Percentiles rank a stretch among this genome's conserved stretches.
These are phyloP conservation scores for Venustampulla echinocandica DNA, from an alignment of 495 filamentous ascomycete genomes.

Conservation along the genomic window DNA sequence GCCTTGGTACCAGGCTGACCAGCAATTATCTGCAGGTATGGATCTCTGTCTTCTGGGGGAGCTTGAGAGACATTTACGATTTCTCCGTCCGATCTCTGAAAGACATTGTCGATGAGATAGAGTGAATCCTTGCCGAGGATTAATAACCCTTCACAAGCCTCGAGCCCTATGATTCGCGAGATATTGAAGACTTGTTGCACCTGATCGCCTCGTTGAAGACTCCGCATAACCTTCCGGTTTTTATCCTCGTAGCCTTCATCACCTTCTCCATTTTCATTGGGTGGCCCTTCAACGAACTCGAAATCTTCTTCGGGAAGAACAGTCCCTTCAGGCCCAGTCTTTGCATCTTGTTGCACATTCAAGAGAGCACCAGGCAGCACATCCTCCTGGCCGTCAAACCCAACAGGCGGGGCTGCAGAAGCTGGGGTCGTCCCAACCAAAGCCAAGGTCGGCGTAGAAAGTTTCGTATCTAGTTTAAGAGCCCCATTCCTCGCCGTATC, in stretches of 20 bases:
- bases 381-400: conserved; percentile 16
- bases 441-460: conserved; percentile 13
- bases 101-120: conserved; percentile 91
- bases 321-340: conserved; percentile 26
- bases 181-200: conserved; percentile 95
- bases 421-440: conserved; percentile 2
- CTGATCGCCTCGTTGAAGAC: conserved; percentile 79
- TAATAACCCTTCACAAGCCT: conserved; percentile 83
- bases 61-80: conserved; percentile 95
- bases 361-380: conserved; percentile 4
- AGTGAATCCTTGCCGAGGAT: conserved; percentile 88
- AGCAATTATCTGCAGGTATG: conserved; percentile 87
- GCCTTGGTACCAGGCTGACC: conserved; percentile 68
- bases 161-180: conserved; percentile 84
- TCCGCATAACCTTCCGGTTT: conserved; percentile 94
- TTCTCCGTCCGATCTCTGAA: conserved; percentile 88
- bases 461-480: conserved; percentile 36
- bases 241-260: conserved; percentile 90
- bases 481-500: conserved; percentile 19
- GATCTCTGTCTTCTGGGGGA: conserved; percentile 83
- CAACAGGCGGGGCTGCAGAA: not conserved
- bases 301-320: conserved; percentile 73
- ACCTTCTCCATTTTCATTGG: conserved; percentile 66
- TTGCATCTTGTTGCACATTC: conserved; percentile 8
- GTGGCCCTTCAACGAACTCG: conserved; percentile 81